Conservation (phyloP, 2,329 filamentous ascomycete genomes). For the Ophiostoma ips region DNA sequence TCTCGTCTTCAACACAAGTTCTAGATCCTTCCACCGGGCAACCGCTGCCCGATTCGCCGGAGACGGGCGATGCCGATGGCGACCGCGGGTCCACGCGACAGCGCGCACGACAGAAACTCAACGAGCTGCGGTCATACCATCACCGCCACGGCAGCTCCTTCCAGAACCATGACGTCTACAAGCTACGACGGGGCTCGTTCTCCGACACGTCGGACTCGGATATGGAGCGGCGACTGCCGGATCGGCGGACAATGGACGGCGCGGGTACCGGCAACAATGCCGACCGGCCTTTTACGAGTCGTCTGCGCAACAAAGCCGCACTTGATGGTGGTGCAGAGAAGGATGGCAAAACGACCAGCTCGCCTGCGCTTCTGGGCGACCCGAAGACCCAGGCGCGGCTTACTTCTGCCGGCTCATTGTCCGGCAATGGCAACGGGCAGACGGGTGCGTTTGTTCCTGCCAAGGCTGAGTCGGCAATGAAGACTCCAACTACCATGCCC, state of each 20-base stretch:
- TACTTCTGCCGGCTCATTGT: neutral
- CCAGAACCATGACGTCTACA: constrained; percentile 33
- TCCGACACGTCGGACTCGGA: constrained; percentile 52
- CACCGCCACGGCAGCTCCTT: constrained; percentile 38
- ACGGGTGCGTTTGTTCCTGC: neutral
- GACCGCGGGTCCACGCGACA: constrained; percentile 39
- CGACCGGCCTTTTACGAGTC: neutral
- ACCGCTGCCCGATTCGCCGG: neutral
- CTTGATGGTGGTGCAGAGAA: neutral
- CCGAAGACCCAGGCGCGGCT: neutral
- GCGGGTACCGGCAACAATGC: neutral
- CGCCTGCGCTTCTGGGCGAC: neutral
- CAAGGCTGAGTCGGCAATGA: neutral
- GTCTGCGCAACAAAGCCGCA: neutral
- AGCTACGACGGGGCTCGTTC: constrained; percentile 36
- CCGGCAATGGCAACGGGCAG: neutral
- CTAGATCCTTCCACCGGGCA: neutral
- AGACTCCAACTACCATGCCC: neutral
- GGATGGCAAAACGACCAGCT: neutral
- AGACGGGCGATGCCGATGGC: constrained; percentile 14
- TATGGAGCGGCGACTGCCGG: constrained; percentile 30
- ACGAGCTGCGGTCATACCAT: constrained; percentile 40
- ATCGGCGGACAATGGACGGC: neutral
- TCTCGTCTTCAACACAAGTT: neutral
- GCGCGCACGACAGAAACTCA: constrained; percentile 45